Percentiles rank a stretch among this genome's conserved stretches.
Conservation (phyloP, 371 early-diverging fungal genomes). For the Choanephora cucurbitarum region DNA sequence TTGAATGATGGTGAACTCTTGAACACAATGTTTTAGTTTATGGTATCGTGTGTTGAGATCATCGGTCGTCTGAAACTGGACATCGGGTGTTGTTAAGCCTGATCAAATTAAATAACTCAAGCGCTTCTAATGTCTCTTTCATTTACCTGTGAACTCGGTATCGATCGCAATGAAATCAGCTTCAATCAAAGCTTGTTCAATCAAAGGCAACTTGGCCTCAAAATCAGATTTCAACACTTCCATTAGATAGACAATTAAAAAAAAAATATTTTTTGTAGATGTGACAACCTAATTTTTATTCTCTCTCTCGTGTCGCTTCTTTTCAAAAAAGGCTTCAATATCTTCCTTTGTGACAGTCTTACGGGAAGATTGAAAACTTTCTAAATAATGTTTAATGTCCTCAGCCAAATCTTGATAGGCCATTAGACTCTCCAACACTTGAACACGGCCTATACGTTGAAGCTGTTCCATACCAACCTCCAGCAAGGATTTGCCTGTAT, state of each 20-base stretch:
- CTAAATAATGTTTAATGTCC: constrained; percentile 67
- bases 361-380: constrained; percentile 70
- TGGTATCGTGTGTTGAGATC: constrained; percentile 59
- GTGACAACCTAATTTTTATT: too few relatives aligned
- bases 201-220: constrained; percentile 49
- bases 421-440: constrained; percentile 70
- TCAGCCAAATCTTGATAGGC: constrained; percentile 55
- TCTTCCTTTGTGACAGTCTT: constrained; percentile 76
- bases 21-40: constrained; percentile 55
- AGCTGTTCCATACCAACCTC: constrained; percentile 80
- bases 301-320: too few relatives aligned
- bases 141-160: constrained; percentile 80
- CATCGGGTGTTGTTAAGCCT: constrained; percentile 33
- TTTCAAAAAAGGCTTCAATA: constrained; percentile 69
- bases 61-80: constrained; percentile 34
- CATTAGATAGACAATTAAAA: constrained; percentile 45
- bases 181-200: constrained; percentile 62
- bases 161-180: constrained; percentile 84
- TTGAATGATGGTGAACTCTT: constrained; percentile 68
- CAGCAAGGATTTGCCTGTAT: constrained; percentile 66
- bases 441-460: constrained; percentile 67
- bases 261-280: not conserved
- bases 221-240: constrained; percentile 73
- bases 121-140: not conserved
- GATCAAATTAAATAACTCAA: not conserved